These are phyloP conservation scores for Parastagonospora avenae DNA, from an alignment of 2,329 filamentous ascomycete genomes.

Conservation along the genomic window DNA sequence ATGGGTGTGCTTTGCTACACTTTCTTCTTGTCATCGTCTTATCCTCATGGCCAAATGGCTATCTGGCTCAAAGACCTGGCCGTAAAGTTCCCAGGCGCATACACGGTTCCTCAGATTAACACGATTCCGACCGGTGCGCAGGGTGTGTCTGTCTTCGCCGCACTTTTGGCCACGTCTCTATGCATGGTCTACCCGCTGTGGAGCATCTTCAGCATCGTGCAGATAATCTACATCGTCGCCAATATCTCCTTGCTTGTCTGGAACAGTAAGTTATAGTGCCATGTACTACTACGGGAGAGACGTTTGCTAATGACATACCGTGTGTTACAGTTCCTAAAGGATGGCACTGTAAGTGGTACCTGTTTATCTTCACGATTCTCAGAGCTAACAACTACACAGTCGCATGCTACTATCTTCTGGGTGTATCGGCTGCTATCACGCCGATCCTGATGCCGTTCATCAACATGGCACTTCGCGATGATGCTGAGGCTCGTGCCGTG, in stretches of 20 bases:
- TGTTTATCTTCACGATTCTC: not conserved
- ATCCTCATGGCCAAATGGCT: conserved; percentile 57
- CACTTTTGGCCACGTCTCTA: conserved; percentile 57
- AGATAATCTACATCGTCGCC: conserved; percentile 50
- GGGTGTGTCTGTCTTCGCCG: conserved; percentile 56
- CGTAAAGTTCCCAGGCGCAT: conserved; percentile 38
- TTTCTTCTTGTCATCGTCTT: conserved; percentile 47
- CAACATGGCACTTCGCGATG: conserved; percentile 46
- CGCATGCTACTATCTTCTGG: conserved; percentile 43
- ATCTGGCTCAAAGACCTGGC: conserved; percentile 59
- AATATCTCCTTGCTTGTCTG: conserved; percentile 56
- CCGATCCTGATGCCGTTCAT: conserved; percentile 46
- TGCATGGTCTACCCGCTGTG: conserved; percentile 58
- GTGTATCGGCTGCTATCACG: conserved; percentile 41
- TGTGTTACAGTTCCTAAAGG: conserved; percentile 46
- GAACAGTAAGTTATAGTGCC: conserved; percentile 33
- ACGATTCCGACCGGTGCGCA: conserved; percentile 56
- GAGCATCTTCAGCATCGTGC: conserved; percentile 54
- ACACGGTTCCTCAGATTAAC: conserved; percentile 57
- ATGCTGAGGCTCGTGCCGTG: conserved; percentile 56
- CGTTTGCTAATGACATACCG: no score
- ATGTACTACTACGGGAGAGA: no score
- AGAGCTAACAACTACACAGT: conserved; percentile 20
- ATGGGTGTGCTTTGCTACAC: conserved; percentile 56
- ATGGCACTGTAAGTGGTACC: conserved; percentile 38